These are phyloP conservation scores for Esteya vermicola DNA, from an alignment of 2,329 filamentous ascomycete species.

Conservation along the genomic window DNA sequence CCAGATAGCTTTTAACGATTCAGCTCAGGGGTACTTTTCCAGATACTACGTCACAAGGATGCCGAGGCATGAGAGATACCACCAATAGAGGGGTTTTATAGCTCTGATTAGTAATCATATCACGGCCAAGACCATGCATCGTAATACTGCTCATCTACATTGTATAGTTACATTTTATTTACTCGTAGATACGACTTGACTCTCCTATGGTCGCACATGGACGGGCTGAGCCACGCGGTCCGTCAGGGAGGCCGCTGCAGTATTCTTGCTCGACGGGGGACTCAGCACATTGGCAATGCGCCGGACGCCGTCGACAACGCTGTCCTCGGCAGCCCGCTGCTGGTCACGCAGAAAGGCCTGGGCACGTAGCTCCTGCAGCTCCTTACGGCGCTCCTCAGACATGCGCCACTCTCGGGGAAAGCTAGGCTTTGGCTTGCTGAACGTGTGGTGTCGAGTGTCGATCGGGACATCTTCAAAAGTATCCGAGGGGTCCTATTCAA, in stretches of 20 bases:
- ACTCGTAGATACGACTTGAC: too few relatives aligned
- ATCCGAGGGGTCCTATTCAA: slow-evolving; percentile 59
- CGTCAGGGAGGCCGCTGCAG: background rate
- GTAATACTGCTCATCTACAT: too few relatives aligned
- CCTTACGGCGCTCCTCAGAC: slow-evolving; percentile 50
- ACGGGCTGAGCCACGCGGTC: too few relatives aligned
- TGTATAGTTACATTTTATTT: too few relatives aligned
- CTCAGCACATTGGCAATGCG: slow-evolving; percentile 27
- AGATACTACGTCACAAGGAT: too few relatives aligned
- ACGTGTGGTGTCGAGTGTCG: slow-evolving; percentile 72
- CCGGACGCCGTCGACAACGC: slow-evolving; percentile 43
- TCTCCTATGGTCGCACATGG: too few relatives aligned
- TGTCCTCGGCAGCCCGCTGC: slow-evolving; percentile 34
- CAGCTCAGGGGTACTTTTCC: too few relatives aligned
- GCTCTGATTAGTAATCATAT: too few relatives aligned
- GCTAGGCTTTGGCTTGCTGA: slow-evolving; percentile 46
- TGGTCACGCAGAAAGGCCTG: slow-evolving; percentile 39
- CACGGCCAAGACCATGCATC: too few relatives aligned
- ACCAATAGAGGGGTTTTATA: too few relatives aligned
- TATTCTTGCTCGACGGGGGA: slow-evolving; percentile 6
- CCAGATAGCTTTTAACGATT: too few relatives aligned
- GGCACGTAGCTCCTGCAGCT: slow-evolving; percentile 48
- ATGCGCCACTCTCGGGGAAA: slow-evolving; percentile 80
- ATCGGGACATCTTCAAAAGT: slow-evolving; percentile 81
- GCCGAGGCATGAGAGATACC: too few relatives aligned